Evolutionary conservation across 2,329 filamentous ascomycete genomes (phyloP).

Genomic region (Fusarium equiseti): DNA sequence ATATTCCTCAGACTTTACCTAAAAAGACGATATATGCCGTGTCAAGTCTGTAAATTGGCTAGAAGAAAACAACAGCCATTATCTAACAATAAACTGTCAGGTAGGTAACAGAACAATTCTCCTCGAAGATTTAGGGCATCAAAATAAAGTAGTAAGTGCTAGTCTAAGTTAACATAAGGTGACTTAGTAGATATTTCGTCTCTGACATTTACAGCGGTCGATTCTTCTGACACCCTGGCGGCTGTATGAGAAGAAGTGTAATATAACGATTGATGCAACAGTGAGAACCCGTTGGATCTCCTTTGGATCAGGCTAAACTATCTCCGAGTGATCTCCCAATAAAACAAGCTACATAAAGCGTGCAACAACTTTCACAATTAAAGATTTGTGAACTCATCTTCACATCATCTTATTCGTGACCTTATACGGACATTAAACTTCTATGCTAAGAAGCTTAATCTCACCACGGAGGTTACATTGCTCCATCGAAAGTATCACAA

Average conservation of each 20-base stretch:
- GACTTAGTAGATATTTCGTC: not conserved
- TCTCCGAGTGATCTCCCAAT: not conserved
- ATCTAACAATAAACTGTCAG: not conserved
- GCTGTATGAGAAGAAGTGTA: not conserved
- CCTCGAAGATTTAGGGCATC: not conserved
- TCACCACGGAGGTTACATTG: constrained; percentile 12
- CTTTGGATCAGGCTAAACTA: not conserved
- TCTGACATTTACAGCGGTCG: not conserved
- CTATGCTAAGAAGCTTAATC: not conserved
- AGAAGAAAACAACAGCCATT: not conserved
- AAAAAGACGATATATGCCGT: not conserved
- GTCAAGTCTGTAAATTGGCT: not conserved
- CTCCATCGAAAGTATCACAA: constrained; percentile 23
- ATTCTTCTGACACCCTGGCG: not conserved
- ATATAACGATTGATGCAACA: not conserved
- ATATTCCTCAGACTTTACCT: no score
- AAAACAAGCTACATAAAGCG: not conserved
- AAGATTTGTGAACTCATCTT: not conserved
- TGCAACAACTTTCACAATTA: not conserved
- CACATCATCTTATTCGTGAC: not conserved
- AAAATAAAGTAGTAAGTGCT: not conserved
- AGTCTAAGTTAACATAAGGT: not conserved
- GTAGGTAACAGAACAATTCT: not conserved
- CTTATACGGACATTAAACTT: not conserved
- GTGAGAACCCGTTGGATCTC: not conserved